Base-by-base conservation (phyloP, 2,329 filamentous ascomycete genomes). In the Beauveria varroae region DNA sequence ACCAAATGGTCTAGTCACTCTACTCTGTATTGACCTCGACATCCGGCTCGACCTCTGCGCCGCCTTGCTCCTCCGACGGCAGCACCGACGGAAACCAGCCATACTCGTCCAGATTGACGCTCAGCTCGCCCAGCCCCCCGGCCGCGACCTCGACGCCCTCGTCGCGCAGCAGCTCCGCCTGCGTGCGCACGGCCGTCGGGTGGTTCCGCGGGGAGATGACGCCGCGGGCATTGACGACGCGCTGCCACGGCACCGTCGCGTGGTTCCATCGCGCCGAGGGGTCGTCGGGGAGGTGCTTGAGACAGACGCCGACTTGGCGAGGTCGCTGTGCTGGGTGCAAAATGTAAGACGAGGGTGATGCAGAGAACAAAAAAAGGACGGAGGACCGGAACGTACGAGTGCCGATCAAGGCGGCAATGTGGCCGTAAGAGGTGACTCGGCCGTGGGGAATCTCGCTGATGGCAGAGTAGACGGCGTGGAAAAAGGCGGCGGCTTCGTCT, bases 221-320 rank as follows among this genome's bases (percentile, higher is more conserved):
- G 24, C 93, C 93, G 74, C 90, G 93, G 16, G 90, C 78, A 73
- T 93, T 96, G 71, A 98, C 89, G 63, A 98, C 90, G 62, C 95
- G 81, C 78, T 98, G 93, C 93, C 93, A 98, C 0, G 93, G 93
- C 3, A 98, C 93, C 65, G 88, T 97, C 26, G 78, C 79, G 63
- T 82, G 79, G 72, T 96, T 88, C 76, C 88, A 96, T 62, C 74
- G 79, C 60, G 71, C 65, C 0, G 76, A 72, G 0, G 77, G 68
- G 7, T 76, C 70, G n/a, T 37, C 26, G 1, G 92, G 84, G 14
- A 98, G 85, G 71, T 96, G 88, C 73, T 96, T 97, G 28, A 98
- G 83, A 73, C 90, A 96, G 52, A 95, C 81, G 58, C 93, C 93
- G 7, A 98, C 93, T 75, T 98, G 93, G 62, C 93, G 85, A 1